Evolutionary conservation across 1,284 basidiomycete species (phyloP), one percentile per base, ranked within the genome.

Genomic region (Moesziomyces globuligerus): DNA sequence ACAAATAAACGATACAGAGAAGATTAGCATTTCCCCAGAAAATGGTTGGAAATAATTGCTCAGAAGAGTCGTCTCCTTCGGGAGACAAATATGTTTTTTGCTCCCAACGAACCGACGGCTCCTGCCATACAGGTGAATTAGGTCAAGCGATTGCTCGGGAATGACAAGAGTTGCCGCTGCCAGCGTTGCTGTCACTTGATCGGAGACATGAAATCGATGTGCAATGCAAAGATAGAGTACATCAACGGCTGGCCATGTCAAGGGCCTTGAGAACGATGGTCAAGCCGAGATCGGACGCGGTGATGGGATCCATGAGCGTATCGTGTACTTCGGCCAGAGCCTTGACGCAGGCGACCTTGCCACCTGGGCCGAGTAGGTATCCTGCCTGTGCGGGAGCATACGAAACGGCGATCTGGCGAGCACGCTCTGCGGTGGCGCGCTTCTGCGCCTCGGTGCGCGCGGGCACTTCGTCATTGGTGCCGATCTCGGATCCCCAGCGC

Each of bases 341-440:
- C 28, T 73, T 69, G 41, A 74, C 68, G 41, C 74, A 78, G 3
- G 78, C 71, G 9, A 76, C 57, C 39, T 66, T 70, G 7, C 80
- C 79, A 17, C 80, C 80, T 0, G 79, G 76, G 3, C 80, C 80
- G 10, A 81, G 55, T 24, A 80, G 40, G 41, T 66, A 81, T n/a
- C 71, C 79, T 6, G 78, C 74, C 49, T 81, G 77, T 0, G 77
- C 72, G 3, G 82, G 82, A 13, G 78, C 76, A 43, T 82, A 81
- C 20, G 62, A 56, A 0, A 81, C 54, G 10, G 81, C 60, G 13
- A 83, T 67, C 38, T 74, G 60, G 13, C 77, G 46, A 1, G 80
- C 80, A 45, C 59, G 60, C 9, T 60, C 53, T 11, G 70, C 71
- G 1, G 73, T 79, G 40, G 46, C 48, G 21, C 42, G 49, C 41